Conservation (phyloP, 2,329 filamentous ascomycete genomes). For the Emergomyces orientalis region DNA sequence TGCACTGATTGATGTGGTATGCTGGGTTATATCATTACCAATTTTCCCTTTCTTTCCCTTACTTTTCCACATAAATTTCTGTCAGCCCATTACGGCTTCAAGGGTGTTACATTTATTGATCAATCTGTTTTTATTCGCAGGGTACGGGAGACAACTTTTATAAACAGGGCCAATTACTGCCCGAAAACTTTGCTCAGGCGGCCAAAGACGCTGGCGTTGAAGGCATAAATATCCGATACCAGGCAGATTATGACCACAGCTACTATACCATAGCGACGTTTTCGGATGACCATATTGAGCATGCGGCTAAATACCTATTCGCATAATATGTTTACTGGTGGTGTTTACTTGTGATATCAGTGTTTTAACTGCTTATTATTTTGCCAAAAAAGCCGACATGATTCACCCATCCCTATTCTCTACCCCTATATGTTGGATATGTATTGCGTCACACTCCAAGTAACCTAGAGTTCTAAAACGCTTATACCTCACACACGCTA, state of each 20-base stretch:
- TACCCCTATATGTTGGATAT: neutral
- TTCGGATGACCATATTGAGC: conserved; percentile 78
- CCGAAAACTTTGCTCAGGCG: conserved; percentile 80
- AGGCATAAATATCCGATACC: conserved; percentile 71
- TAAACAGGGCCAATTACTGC: conserved; percentile 82
- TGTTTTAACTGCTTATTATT: neutral
- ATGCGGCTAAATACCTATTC: conserved; percentile 76
- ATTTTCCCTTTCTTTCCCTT: neutral
- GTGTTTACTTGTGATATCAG: neutral
- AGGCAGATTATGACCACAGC: conserved; percentile 88
- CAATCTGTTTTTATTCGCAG: conserved; percentile 31
- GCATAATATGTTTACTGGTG: conserved; percentile 38
- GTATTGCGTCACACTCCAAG: neutral
- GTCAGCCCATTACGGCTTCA: neutral
- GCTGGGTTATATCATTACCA: conserved; percentile 34
- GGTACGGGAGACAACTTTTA: conserved; percentile 96
- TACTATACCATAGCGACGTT: conserved; percentile 96
- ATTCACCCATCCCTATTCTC: neutral
- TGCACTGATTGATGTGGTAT: conserved; percentile 75
- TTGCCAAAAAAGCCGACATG: neutral
- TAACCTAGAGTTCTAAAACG: neutral
- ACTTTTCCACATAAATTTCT: neutral
- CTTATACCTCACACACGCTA: neutral
- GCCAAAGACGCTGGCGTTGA: conserved; percentile 64
- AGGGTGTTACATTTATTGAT: neutral